Percentiles rank a stretch among this genome's conserved stretches.
phyloP scores from a whole-genome alignment of 208 protist species.

The Herpetomonas tarakana region DNA sequence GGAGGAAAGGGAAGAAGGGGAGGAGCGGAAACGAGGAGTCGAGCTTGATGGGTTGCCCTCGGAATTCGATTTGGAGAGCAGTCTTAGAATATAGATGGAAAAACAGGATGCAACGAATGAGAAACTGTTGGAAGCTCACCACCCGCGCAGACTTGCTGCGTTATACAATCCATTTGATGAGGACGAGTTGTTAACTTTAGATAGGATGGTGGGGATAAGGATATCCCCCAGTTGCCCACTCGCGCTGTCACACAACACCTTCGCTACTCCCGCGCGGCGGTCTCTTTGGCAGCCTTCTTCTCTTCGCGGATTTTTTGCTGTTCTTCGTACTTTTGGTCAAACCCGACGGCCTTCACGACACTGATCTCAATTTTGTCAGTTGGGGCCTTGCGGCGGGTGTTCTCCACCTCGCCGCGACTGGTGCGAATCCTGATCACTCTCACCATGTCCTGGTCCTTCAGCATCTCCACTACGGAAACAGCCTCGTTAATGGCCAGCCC shows the following conservation, averaged over 20 bases:
- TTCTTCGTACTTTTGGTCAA: conserved; percentile 44
- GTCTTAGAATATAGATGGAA: background rate
- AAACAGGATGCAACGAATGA: background rate
- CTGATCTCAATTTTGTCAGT: conserved; percentile 42
- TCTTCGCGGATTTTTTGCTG: conserved; percentile 37
- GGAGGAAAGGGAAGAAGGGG: background rate
- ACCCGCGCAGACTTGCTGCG: background rate
- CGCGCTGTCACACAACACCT: no score
- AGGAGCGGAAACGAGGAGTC: background rate
- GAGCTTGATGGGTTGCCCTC: background rate
- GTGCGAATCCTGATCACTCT: conserved; percentile 46
- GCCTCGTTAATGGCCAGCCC: conserved; percentile 42
- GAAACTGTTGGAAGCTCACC: no score
- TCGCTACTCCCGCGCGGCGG: conserved; percentile 16
- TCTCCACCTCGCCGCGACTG: conserved; percentile 28
- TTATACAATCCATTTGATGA: background rate
- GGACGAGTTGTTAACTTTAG: no score
- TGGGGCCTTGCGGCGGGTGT: conserved; percentile 15
- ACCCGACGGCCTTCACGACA: conserved; percentile 31
- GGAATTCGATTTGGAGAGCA: conserved; percentile 1
- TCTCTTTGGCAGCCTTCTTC: conserved; percentile 33
- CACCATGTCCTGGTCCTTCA: conserved; percentile 50
- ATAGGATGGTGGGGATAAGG: no score
- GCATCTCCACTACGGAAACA: conserved; percentile 47
- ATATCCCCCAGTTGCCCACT: no score